phyloP scores from a whole-genome alignment of 2,329 filamentous ascomycete genomes.

The Trichoderma afroharzianum region DNA sequence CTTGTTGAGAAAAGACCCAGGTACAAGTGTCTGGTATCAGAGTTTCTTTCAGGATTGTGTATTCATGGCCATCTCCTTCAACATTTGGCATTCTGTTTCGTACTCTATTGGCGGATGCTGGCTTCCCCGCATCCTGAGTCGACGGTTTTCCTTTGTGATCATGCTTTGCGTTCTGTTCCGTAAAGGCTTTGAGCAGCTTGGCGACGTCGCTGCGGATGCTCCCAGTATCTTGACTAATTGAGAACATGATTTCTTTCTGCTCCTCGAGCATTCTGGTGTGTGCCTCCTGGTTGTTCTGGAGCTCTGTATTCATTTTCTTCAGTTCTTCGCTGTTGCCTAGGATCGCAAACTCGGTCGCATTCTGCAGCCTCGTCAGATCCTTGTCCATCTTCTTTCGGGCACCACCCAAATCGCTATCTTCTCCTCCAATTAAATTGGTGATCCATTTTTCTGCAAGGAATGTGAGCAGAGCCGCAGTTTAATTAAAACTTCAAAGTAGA shows the following conservation, averaged over 20 bases:
- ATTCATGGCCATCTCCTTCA: constrained; percentile 25
- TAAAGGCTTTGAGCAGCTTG: constrained; percentile 27
- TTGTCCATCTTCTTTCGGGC: constrained; percentile 30
- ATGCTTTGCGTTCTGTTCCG: constrained; percentile 20
- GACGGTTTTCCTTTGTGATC: constrained; percentile 21
- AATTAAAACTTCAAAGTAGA: too few relatives aligned
- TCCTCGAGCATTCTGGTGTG: constrained; percentile 27
- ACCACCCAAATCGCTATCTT: constrained; percentile 30
- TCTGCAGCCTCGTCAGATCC: constrained; percentile 27
- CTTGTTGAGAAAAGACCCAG: constrained; percentile 30
- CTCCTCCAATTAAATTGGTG: constrained; percentile 28
- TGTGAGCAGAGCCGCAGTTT: background rate
- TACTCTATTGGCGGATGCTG: constrained; percentile 23
- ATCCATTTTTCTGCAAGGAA: constrained; percentile 30
- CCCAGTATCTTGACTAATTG: constrained; percentile 27
- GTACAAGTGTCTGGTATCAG: constrained; percentile 29
- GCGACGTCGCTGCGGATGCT: constrained; percentile 27
- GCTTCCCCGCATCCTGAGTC: constrained; percentile 22
- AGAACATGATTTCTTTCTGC: constrained; percentile 26
- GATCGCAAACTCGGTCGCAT: constrained; percentile 33
- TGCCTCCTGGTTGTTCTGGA: constrained; percentile 26
- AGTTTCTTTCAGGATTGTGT: constrained; percentile 28
- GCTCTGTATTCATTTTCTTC: constrained; percentile 26
- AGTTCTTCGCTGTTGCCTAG: constrained; percentile 32
- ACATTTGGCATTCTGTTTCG: constrained; percentile 25